Percentiles rank a stretch among this genome's conserved stretches.
These are phyloP conservation scores for Pseudopyricularia javanii DNA, from an alignment of 2,329 filamentous ascomycete species.

Conservation along the genomic window DNA sequence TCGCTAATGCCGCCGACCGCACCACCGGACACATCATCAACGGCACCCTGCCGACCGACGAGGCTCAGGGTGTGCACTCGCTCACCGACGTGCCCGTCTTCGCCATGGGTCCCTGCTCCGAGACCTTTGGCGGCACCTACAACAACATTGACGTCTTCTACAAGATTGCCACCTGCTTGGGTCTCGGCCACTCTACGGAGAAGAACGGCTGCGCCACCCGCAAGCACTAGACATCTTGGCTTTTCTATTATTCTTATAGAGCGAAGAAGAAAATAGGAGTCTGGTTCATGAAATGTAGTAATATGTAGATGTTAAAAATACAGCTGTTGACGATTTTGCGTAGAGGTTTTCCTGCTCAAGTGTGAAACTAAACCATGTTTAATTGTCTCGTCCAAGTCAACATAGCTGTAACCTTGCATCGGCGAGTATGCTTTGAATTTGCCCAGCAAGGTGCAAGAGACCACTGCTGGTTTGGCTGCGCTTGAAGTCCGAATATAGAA, in stretches of 20 bases:
- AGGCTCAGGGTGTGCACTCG: conserved; percentile 61
- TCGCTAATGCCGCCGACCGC: conserved; percentile 56
- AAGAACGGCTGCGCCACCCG: conserved; percentile 10
- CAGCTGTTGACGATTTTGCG: too few species aligned
- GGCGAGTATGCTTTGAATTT: too few species aligned
- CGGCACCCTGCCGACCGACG: conserved; percentile 54
- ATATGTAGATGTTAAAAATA: too few species aligned
- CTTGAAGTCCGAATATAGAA: too few species aligned
- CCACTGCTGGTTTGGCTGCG: too few species aligned
- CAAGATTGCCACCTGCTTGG: conserved; percentile 58
- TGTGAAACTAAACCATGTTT: too few species aligned
- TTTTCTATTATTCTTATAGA: neutral
- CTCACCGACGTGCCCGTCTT: conserved; percentile 71
- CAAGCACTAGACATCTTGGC: neutral
- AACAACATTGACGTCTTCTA: conserved; percentile 67
- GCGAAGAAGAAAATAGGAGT: too few species aligned
- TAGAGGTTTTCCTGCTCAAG: too few species aligned
- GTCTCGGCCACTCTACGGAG: conserved; percentile 29
- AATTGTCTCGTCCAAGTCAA: too few species aligned
- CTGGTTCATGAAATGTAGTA: too few species aligned
- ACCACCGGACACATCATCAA: conserved; percentile 60
- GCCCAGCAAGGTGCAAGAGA: too few species aligned
- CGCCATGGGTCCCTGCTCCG: conserved; percentile 65
- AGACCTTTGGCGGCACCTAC: conserved; percentile 61
- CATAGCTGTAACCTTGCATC: too few species aligned